These are phyloP conservation scores for Podospora sp. DNA, from an alignment of 495 filamentous ascomycete species.

Conservation along the genomic window DNA sequence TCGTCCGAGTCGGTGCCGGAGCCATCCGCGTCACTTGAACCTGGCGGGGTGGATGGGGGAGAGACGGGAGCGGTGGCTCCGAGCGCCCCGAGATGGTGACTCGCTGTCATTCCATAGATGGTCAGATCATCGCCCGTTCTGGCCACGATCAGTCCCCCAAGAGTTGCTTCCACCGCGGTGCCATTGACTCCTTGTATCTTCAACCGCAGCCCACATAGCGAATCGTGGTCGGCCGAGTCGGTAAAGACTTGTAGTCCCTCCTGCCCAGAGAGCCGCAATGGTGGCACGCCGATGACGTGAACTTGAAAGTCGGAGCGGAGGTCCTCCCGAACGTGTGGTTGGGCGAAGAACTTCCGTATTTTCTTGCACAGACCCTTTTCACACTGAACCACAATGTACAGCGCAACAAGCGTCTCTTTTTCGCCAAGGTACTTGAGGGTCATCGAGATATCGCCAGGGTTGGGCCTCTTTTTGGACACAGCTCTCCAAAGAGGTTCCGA, in stretches of 20 bases:
- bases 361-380: background rate
- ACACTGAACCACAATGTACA: constrained; percentile 17
- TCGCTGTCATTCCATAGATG: no score
- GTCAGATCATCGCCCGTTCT: no score
- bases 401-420: background rate
- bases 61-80: no score
- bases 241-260: background rate
- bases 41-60: no score
- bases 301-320: constrained; percentile 12
- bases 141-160: background rate
- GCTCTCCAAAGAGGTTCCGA: constrained; percentile 9
- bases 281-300: background rate
- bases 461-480: constrained; percentile 9
- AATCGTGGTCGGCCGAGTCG: background rate
- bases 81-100: no score
- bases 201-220: background rate
- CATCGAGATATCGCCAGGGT: constrained; percentile 16
- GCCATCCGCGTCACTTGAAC: no score
- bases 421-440: constrained; percentile 16
- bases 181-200: background rate
- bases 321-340: constrained; percentile 3
- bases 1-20: no score
- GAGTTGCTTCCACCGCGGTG: background rate
- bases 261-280: background rate
- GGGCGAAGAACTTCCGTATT: constrained; percentile 15